Conservation (phyloP, 768 basidiomycete genomes). For the Tricholoma furcatifolium region DNA sequence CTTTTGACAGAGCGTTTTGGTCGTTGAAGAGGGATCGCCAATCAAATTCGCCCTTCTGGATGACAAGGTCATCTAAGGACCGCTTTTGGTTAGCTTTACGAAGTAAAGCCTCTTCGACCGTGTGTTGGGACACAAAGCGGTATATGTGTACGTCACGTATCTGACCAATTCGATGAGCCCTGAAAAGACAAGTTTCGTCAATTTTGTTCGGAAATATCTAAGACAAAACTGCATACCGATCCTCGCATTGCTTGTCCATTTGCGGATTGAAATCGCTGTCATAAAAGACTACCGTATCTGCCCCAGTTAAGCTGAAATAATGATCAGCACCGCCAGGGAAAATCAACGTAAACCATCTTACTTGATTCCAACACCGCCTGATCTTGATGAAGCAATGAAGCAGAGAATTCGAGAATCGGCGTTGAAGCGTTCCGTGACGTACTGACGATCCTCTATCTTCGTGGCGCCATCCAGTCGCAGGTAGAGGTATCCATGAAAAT, state of each 20-base stretch:
- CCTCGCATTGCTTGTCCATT: conserved; percentile 97
- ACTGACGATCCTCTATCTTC: conserved; percentile 91
- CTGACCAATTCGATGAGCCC: conserved; percentile 98
- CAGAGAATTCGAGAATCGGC: conserved; percentile 76
- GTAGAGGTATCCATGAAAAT: conserved; percentile 91
- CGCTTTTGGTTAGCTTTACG: conserved; percentile 98
- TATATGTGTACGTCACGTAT: conserved; percentile 96
- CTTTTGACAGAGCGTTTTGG: conserved; percentile 62
- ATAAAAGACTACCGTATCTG: conserved; percentile 96
- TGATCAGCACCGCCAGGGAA: conserved; percentile 14
- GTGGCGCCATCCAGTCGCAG: conserved; percentile 93
- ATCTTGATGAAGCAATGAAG: conserved; percentile 84
- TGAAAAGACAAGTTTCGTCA: conserved; percentile 26
- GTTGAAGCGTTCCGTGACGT: conserved; percentile 86
- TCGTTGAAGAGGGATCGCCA: conserved; percentile 85
- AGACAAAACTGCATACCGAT: conserved; percentile 55
- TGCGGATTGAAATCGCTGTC: conserved; percentile 98
- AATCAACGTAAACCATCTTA: conserved; percentile 34
- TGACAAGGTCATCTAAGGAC: conserved; percentile 85
- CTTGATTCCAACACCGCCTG: conserved; percentile 95
- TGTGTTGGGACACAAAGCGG: conserved; percentile 85
- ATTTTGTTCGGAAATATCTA: neutral
- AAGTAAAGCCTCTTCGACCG: conserved; percentile 95
- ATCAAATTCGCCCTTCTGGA: conserved; percentile 92
- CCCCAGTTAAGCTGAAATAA: conserved; percentile 50